These are phyloP conservation scores for Gryganskiella cystojenkinii DNA, from an alignment of 192 early-diverging fungal genomes.

Conservation along the genomic window DNA sequence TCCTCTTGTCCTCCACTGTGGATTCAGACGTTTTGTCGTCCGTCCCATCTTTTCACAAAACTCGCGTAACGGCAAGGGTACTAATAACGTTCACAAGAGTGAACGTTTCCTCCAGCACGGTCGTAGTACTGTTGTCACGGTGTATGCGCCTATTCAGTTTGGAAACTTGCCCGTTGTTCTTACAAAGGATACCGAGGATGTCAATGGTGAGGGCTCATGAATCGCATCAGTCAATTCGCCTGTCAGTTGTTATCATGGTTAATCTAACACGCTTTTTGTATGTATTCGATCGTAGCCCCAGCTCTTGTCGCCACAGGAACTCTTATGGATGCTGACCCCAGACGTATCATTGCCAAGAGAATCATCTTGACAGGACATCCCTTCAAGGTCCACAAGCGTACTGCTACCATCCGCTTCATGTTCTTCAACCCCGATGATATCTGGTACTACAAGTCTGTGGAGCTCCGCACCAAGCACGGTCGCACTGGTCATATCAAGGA, in stretches of 20 bases:
- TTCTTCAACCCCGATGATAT: slow-evolving; percentile 96
- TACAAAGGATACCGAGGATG: slow-evolving; percentile 73
- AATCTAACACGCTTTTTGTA: not conserved
- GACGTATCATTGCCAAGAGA: slow-evolving; percentile 94
- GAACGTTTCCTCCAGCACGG: slow-evolving; percentile 90
- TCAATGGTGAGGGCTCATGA: slow-evolving; percentile 55
- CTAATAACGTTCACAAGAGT: slow-evolving; percentile 96
- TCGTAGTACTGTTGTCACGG: slow-evolving; percentile 78
- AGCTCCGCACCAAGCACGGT: slow-evolving; percentile 91
- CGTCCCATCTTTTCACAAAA: slow-evolving; percentile 92
- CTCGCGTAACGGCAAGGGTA: slow-evolving; percentile 76
- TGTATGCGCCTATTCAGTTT: slow-evolving; percentile 94
- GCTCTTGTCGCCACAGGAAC: slow-evolving; percentile 85
- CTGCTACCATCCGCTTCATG: slow-evolving; percentile 96
- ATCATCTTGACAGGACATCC: slow-evolving; percentile 95
- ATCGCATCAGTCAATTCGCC: too few relatives aligned
- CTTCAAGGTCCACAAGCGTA: slow-evolving; percentile 93
- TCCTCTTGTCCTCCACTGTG: slow-evolving; percentile 84
- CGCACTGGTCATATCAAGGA: slow-evolving; percentile 93
- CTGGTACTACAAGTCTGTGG: slow-evolving; percentile 95
- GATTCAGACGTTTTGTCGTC: slow-evolving; percentile 89
- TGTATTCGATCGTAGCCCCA: slow-evolving; percentile 42
- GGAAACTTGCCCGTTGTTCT: slow-evolving; percentile 86
- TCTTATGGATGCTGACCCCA: slow-evolving; percentile 77
- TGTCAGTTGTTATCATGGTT: too few relatives aligned